Evolutionary conservation across 352 stramenopile genomes (phyloP), one percentile per base, ranked within the genome.

Genomic region (Globisporangium alternatum): DNA sequence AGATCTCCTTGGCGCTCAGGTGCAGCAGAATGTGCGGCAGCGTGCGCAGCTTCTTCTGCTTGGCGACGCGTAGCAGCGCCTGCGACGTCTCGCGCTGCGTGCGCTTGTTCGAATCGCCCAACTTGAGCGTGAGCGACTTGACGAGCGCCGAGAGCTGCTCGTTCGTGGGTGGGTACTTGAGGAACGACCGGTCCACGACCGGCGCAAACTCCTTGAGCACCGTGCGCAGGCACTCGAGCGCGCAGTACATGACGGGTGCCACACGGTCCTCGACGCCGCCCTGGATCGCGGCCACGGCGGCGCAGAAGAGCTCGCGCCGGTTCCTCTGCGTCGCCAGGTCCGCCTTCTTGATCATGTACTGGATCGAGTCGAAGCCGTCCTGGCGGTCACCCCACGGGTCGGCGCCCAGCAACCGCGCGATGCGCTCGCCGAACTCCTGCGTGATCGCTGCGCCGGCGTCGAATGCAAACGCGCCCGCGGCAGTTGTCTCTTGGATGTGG

Each of bases 381-480:
- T 93, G 86, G 25, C 86, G 75, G 44, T 94, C 86, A 8, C 82
- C 86, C 86, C 86, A 94, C 37, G 83, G 81, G 53, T 94, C 86
- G 0, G 86, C 86, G 3, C 75, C 76, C 1, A 94, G 67, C 55
- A 91, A 60, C 4, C 71, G 79, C 7, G 84, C 86, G 10, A 94
- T 72, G 8, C 82, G 78, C 49, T 94, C 86, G 37, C 86, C 82
- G 60, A 94, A 91, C 41, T 70, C 77, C 17, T 72, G 67, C 4
- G 77, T 91, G 69, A 94, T 91, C 19, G 82, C 73, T 44, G 82
- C 86, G 19, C 80, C 81, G 0, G 80, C 72, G 45, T 93, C 83
- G 47, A 90, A 83, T 19, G 64, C 56, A 4, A 83, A 78, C 8
- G 64, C 19, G 25, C 49, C 49, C 10, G 28, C 4, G 28, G 67